Percentiles rank a stretch among this genome's conserved stretches.
Conservation (phyloP, 495 filamentous ascomycete species). For the Penicillium angulare region DNA sequence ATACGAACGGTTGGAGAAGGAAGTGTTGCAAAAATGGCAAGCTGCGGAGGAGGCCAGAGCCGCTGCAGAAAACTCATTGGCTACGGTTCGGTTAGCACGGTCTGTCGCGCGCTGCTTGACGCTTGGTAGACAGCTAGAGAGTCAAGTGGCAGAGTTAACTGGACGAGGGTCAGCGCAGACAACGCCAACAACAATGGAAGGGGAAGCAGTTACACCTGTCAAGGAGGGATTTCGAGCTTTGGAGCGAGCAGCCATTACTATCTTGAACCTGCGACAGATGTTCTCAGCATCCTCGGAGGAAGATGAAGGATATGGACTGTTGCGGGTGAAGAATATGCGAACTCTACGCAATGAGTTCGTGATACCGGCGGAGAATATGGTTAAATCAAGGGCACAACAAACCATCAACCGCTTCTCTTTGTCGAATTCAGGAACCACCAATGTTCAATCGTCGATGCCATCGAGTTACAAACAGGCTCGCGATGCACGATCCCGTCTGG, state of each 20-base stretch:
- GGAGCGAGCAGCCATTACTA: slow-evolving; percentile 72
- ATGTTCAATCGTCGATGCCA: slow-evolving; percentile 26
- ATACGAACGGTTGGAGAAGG: slow-evolving; percentile 77
- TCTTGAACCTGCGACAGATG: slow-evolving; percentile 69
- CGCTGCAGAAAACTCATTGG: slow-evolving; percentile 71
- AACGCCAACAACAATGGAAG: slow-evolving; percentile 17
- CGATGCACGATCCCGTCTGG: slow-evolving; percentile 68
- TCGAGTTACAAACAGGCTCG: slow-evolving; percentile 77
- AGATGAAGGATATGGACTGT: slow-evolving; percentile 74
- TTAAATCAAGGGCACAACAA: slow-evolving; percentile 72
- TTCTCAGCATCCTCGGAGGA: slow-evolving; percentile 60
- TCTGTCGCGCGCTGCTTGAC: slow-evolving; percentile 73
- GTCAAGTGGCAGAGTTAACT: slow-evolving; percentile 66
- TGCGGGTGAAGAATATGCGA: slow-evolving; percentile 64
- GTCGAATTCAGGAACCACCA: slow-evolving; percentile 45
- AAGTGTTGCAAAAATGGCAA: slow-evolving; percentile 78
- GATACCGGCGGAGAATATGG: slow-evolving; percentile 64
- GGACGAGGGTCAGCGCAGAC: slow-evolving; percentile 35
- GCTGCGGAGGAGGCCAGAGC: slow-evolving; percentile 74
- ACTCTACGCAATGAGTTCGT: slow-evolving; percentile 67
- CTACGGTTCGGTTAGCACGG: slow-evolving; percentile 73
- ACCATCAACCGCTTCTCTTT: slow-evolving; percentile 81
- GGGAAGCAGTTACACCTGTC: slow-evolving; percentile 24
- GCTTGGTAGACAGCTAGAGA: slow-evolving; percentile 82
- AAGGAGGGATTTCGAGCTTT: slow-evolving; percentile 75